Percentiles rank a stretch among this genome's conserved stretches.
Evolutionary conservation across 2,329 filamentous ascomycete species (phyloP).

Genomic region (Colletotrichum navitas): DNA sequence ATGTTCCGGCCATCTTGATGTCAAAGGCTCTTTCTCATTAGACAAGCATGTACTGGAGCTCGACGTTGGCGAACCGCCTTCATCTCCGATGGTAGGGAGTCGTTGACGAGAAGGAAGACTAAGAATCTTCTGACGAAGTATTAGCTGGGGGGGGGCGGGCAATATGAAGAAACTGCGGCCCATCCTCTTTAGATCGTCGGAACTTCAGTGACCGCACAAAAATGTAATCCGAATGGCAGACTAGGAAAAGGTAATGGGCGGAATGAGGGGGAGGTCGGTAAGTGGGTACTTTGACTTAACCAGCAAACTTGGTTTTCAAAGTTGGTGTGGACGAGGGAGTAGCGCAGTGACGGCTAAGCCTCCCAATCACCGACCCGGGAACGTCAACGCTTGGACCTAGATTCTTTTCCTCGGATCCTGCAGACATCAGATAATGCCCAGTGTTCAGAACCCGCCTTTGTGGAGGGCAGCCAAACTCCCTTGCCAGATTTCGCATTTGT

Average conservation of each 20-base stretch:
- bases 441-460: slow-evolving; percentile 6
- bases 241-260: too few species aligned
- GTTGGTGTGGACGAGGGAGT: slow-evolving; percentile 6
- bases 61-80: slow-evolving; percentile 5
- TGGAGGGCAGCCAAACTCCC: slow-evolving; percentile 3
- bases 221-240: slow-evolving; percentile 3
- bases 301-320: slow-evolving; percentile 26
- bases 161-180: slow-evolving; percentile 20
- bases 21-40: not conserved
- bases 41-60: not conserved
- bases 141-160: not conserved
- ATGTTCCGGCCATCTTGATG: slow-evolving; percentile 31
- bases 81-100: slow-evolving; percentile 1
- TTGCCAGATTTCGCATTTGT: not conserved
- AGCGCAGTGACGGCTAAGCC: not conserved
- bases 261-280: too few species aligned
- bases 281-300: too few species aligned
- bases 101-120: not conserved
- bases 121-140: not conserved
- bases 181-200: slow-evolving; percentile 23
- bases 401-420: slow-evolving; percentile 23
- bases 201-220: slow-evolving; percentile 22
- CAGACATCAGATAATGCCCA: slow-evolving; percentile 18
- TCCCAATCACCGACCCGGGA: slow-evolving; percentile 1
- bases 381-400: slow-evolving; percentile 13